Evolutionary conservation across 495 filamentous ascomycete species (phyloP).

Genomic region (Talaromyces adpressus): DNA sequence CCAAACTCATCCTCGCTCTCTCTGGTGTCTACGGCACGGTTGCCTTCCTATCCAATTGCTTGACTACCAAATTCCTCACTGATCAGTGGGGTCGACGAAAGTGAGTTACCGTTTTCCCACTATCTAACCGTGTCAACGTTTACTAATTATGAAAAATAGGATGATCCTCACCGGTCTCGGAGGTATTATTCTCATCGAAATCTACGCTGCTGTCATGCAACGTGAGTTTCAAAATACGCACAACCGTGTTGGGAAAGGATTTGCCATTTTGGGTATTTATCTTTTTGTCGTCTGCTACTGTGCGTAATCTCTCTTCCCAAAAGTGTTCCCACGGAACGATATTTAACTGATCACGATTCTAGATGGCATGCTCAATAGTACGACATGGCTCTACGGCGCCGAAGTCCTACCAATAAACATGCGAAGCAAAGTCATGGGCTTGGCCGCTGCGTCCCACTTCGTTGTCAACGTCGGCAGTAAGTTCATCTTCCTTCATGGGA

Average conservation of each 20-base stretch:
- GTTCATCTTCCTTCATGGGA: conserved; percentile 9
- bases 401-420: conserved; percentile 51
- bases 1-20: conserved; percentile 44
- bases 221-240: conserved; percentile 46
- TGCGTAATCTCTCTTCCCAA: conserved; percentile 12
- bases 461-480: conserved; percentile 50
- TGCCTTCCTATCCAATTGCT: conserved; percentile 44
- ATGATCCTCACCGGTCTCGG: conserved; percentile 47
- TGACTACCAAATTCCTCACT: conserved; percentile 47
- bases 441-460: conserved; percentile 50
- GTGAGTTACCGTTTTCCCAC: conserved; percentile 17
- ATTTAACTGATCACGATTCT: conserved; percentile 7
- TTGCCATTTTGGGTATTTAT: conserved; percentile 54
- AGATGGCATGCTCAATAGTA: conserved; percentile 54
- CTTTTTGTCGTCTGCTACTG: conserved; percentile 51
- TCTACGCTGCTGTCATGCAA: conserved; percentile 55
- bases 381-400: conserved; percentile 55
- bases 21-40: conserved; percentile 50
- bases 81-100: conserved; percentile 57
- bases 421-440: conserved; percentile 52
- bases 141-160: conserved; percentile 14
- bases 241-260: conserved; percentile 52
- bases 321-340: background rate
- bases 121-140: background rate
- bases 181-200: conserved; percentile 47